These are phyloP conservation scores for Rhizophagus sp. DNA, from an alignment of 192 early-diverging fungal genomes.

Conservation along the genomic window DNA sequence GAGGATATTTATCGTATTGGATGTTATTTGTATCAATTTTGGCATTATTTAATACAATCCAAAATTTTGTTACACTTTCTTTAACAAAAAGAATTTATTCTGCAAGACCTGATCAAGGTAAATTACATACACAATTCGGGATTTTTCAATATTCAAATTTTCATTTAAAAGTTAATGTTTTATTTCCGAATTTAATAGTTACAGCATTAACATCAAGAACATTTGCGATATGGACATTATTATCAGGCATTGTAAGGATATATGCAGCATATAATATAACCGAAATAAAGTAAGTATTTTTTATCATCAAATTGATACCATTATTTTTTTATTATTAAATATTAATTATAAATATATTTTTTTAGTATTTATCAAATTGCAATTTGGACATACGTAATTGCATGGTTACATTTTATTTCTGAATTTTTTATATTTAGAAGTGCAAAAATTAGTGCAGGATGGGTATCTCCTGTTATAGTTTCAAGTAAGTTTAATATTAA, in stretches of 20 bases:
- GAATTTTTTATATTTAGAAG: conserved; percentile 67
- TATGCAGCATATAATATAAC: conserved; percentile 85
- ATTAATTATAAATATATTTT: not conserved
- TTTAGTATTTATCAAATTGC: conserved; percentile 55
- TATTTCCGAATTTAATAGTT: conserved; percentile 46
- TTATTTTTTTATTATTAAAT: not conserved
- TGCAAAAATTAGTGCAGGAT: conserved; percentile 62
- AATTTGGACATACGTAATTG: conserved; percentile 73
- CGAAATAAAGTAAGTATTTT: conserved; percentile 61
- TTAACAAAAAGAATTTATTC: conserved; percentile 81
- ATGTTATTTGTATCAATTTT: conserved; percentile 2
- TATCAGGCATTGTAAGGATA: conserved; percentile 78
- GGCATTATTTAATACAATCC: conserved; percentile 66
- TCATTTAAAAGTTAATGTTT: not conserved
- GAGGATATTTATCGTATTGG: conserved; percentile 14
- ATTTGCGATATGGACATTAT: conserved; percentile 89
- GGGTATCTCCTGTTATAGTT: conserved; percentile 66
- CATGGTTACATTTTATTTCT: conserved; percentile 65
- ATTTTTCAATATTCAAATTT: not conserved
- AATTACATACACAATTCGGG: not conserved
- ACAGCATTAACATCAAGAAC: conserved; percentile 78
- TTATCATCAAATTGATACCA: conserved; percentile 23
- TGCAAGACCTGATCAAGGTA: conserved; percentile 62
- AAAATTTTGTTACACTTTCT: conserved; percentile 76
- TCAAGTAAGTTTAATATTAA: conserved; percentile 45